These are phyloP conservation scores for Xylaria sp. DNA, from an alignment of 2,329 filamentous ascomycete genomes.

Conservation along the genomic window DNA sequence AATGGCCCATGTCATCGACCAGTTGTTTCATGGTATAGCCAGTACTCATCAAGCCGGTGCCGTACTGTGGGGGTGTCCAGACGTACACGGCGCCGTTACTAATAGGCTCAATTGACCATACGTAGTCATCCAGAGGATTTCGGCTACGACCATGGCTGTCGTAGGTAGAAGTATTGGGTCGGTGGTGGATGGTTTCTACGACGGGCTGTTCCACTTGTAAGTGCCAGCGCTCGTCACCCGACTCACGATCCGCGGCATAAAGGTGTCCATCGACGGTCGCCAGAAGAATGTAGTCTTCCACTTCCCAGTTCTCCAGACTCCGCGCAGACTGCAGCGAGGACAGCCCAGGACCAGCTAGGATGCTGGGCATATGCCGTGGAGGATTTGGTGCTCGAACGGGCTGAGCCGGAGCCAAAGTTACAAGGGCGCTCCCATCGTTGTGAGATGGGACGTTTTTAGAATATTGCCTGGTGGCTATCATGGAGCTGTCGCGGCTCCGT, in stretches of 20 bases:
- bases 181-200: constrained; percentile 82
- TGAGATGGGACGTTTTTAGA: constrained; percentile 28
- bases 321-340: constrained; percentile 88
- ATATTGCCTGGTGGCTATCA: constrained; percentile 19
- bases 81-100: constrained; percentile 83
- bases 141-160: constrained; percentile 46
- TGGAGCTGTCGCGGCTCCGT: constrained; percentile 21
- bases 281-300: constrained; percentile 99
- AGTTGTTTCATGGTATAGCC: constrained; percentile 77
- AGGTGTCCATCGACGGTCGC: constrained; percentile 98
- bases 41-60: constrained; percentile 58
- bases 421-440: constrained; percentile 87
- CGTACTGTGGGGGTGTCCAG: constrained; percentile 63
- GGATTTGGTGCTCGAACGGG: constrained; percentile 89
- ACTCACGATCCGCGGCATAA: constrained; percentile 83
- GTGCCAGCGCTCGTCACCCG: constrained; percentile 79
- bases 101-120: constrained; percentile 93
- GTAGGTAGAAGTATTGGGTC: constrained; percentile 53
- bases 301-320: constrained; percentile 98
- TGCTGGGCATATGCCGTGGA: constrained; percentile 60
- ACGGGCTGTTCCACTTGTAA: constrained; percentile 79
- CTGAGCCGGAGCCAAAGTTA: constrained; percentile 93
- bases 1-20: constrained; percentile 76
- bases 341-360: constrained; percentile 53
- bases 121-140: constrained; percentile 70